Evolutionary conservation across 2,329 filamentous ascomycete species (phyloP).

Genomic region (Ceratocystis destructans): DNA sequence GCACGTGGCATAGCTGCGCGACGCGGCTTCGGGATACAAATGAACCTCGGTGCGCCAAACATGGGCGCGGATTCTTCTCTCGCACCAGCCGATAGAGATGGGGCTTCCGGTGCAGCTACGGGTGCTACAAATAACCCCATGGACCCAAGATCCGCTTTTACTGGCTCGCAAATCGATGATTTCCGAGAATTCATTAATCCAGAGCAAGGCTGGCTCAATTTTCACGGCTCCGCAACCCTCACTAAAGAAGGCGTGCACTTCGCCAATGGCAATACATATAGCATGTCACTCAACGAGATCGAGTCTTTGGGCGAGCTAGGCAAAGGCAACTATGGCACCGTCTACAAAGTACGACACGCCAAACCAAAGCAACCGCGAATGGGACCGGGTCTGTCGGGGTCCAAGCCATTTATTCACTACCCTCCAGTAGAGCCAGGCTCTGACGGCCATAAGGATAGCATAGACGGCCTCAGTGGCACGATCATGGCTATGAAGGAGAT

Average conservation of each 20-base stretch:
- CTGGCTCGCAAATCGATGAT: conserved; percentile 41
- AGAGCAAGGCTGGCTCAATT: conserved; percentile 79
- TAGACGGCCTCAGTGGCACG: conserved; percentile 46
- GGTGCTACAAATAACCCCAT: conserved; percentile 10
- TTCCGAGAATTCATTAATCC: conserved; percentile 75
- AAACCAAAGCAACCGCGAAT: conserved; percentile 47
- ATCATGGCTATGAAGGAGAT: conserved; percentile 99
- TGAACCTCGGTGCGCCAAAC: conserved; percentile 9
- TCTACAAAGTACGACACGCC: conserved; percentile 88
- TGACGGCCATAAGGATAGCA: conserved; percentile 17
- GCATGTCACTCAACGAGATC: conserved; percentile 89
- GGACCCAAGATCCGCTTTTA: conserved; percentile 28
- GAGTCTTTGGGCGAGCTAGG: conserved; percentile 86
- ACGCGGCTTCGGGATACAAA: conserved; percentile 41
- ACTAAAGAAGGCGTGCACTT: conserved; percentile 87
- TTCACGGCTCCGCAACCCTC: conserved; percentile 83
- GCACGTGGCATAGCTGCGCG: conserved; percentile 48
- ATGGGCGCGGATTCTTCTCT: conserved; percentile 1
- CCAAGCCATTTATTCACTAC: conserved; percentile 28
- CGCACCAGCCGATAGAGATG: conserved; percentile 20
- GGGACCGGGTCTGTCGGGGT: conserved; percentile 41
- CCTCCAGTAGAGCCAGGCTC: conserved; percentile 27
- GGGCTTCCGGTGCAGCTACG: conserved; percentile 18
- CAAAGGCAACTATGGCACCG: conserved; percentile 96
- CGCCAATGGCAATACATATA: conserved; percentile 75